A percentile compares a stretch with the other conserved stretches of the same genome.
These are phyloP conservation scores for Viridothelium virens DNA, from an alignment of 495 filamentous ascomycete genomes.

Conservation along the genomic window DNA sequence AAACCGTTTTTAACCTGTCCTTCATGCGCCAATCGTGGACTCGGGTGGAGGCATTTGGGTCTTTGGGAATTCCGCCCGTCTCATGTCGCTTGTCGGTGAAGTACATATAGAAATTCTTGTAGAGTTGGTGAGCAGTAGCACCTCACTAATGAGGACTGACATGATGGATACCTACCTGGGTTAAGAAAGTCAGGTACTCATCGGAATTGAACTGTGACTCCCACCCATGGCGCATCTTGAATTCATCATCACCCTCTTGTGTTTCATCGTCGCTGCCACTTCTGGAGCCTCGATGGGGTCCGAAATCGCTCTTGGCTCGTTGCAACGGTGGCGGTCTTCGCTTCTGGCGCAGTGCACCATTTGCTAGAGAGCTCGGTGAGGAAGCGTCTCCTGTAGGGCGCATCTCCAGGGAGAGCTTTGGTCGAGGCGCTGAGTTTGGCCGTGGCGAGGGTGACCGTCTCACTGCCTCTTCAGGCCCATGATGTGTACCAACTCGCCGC, in stretches of 20 bases:
- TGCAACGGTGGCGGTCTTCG: background rate
- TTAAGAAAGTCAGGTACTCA: slow-evolving; percentile 51
- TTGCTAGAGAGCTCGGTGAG: slow-evolving; percentile 8
- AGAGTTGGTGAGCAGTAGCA: slow-evolving; percentile 14
- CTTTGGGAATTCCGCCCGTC: slow-evolving; percentile 64
- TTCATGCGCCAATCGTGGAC: slow-evolving; percentile 95
- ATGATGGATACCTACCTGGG: slow-evolving; percentile 42
- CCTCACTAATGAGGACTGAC: background rate
- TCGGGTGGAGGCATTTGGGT: slow-evolving; percentile 53
- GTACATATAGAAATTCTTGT: slow-evolving; percentile 95
- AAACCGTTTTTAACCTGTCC: slow-evolving; percentile 92
- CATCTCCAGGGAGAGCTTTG: slow-evolving; percentile 17
- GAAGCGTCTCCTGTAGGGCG: slow-evolving; percentile 7
- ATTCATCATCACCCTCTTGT: slow-evolving; percentile 31
- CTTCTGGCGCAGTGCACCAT: slow-evolving; percentile 47
- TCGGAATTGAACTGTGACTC: slow-evolving; percentile 53
- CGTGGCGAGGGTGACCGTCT: background rate
- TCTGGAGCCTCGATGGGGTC: slow-evolving; percentile 33
- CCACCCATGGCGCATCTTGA: slow-evolving; percentile 54
- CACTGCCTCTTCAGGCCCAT: background rate
- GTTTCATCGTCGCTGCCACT: slow-evolving; percentile 7
- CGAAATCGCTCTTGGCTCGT: slow-evolving; percentile 67
- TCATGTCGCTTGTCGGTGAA: slow-evolving; percentile 96
- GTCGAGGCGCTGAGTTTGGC: slow-evolving; percentile 1
- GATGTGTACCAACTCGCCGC: background rate